phyloP scores from a whole-genome alignment of 768 basidiomycete genomes.

The Pleurotus sapidus region DNA sequence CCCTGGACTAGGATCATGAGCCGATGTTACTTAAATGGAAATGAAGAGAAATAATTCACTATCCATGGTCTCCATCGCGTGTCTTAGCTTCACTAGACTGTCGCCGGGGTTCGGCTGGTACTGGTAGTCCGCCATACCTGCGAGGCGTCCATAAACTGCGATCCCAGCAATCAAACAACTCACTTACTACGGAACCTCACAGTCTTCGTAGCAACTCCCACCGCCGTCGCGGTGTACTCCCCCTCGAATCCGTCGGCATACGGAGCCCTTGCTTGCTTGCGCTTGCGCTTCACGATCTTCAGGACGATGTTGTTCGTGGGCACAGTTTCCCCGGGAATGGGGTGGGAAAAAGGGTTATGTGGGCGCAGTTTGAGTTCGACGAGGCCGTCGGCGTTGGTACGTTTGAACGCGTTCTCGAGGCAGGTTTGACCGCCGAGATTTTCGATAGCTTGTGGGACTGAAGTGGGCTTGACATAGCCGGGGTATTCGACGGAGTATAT shows the following conservation, averaged over 20 bases:
- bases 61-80: conserved; percentile 78
- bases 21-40: neutral
- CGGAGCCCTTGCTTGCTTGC: conserved; percentile 33
- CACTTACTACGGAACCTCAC: conserved; percentile 86
- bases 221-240: conserved; percentile 70
- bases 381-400: conserved; percentile 57
- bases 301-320: conserved; percentile 79
- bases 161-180: neutral
- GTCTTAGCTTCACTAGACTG: conserved; percentile 63
- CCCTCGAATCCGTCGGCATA: conserved; percentile 39
- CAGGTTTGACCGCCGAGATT: conserved; percentile 68
- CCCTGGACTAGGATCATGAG: conserved; percentile 53
- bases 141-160: neutral
- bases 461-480: conserved; percentile 68
- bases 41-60: conserved; percentile 43
- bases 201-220: conserved; percentile 79
- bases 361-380: conserved; percentile 79
- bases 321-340: conserved; percentile 78
- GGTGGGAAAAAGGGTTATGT: conserved; percentile 77
- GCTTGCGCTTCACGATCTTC: conserved; percentile 75
- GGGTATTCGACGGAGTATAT: conserved; percentile 90
- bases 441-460: conserved; percentile 59
- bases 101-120: conserved; percentile 76
- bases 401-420: conserved; percentile 76
- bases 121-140: conserved; percentile 95